phyloP scores from a whole-genome alignment of 129 eudicot genomes.

The Daucus carota region DH1_v3.0 NC_030381.2:45156001-45156500 shows the following conservation, averaged over 20 bases:
- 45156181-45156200: constrained; percentile 24
- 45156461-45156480: constrained; percentile 78
- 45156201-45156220: constrained; percentile 31
- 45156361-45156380: constrained; percentile 76
- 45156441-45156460: constrained; percentile 97
- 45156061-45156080: constrained; percentile 32
- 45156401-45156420: constrained; percentile 85
- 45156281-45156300: constrained; percentile 29
- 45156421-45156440: constrained; percentile 97
- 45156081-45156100: constrained; percentile 64
- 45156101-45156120: constrained; percentile 71
- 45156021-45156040: constrained; percentile 29
- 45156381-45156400: constrained; percentile 96
- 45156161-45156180: constrained; percentile 34
- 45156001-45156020: constrained; percentile 30
- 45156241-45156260: constrained; percentile 86
- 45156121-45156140: constrained; percentile 87
- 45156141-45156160: constrained; percentile 49
- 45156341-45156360: constrained; percentile 81
- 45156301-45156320: constrained; percentile 29
- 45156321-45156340: constrained; percentile 49
- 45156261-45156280: constrained; percentile 46
- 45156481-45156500: constrained; percentile 90
- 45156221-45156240: constrained; percentile 39
- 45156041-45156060: constrained; percentile 24